Conservation (phyloP, 2,329 filamentous ascomycete genomes). For the Mycosphaerella arachidis region DNA sequence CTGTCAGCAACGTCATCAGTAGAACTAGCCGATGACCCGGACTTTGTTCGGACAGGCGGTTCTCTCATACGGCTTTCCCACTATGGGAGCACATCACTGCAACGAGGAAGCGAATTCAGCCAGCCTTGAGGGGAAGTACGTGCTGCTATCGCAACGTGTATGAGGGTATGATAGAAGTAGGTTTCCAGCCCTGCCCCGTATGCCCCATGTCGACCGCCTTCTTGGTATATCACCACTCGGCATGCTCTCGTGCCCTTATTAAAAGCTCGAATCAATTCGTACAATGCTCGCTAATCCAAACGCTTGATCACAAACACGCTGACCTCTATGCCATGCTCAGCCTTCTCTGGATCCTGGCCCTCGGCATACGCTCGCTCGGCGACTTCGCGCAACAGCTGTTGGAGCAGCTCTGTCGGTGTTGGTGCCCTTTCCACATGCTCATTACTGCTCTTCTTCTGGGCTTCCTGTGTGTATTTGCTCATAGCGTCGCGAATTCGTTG, state of each 20-base stretch:
- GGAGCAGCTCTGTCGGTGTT: slow-evolving; percentile 51
- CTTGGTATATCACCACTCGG: not conserved
- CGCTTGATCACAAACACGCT: slow-evolving; percentile 45
- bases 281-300: slow-evolving; percentile 21
- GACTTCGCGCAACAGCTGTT: slow-evolving; percentile 58
- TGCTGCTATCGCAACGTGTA: slow-evolving; percentile 4
- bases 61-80: not conserved
- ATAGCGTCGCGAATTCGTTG: slow-evolving; percentile 52
- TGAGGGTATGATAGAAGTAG: not conserved
- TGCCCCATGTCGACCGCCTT: not conserved
- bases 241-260: not conserved
- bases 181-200: not conserved
- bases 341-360: slow-evolving; percentile 36
- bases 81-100: not conserved
- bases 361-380: slow-evolving; percentile 46
- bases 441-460: slow-evolving; percentile 37
- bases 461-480: slow-evolving; percentile 42
- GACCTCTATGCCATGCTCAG: slow-evolving; percentile 44
- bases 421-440: slow-evolving; percentile 31
- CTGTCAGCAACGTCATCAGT: slow-evolving; percentile 4
- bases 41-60: not conserved
- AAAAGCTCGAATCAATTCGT: slow-evolving; percentile 2
- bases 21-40: not conserved
- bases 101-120: not conserved
- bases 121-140: not conserved